These are phyloP conservation scores for Tieghemostelium lacteum DNA, from an alignment of 78 protist species.

Conservation along the genomic window DNA sequence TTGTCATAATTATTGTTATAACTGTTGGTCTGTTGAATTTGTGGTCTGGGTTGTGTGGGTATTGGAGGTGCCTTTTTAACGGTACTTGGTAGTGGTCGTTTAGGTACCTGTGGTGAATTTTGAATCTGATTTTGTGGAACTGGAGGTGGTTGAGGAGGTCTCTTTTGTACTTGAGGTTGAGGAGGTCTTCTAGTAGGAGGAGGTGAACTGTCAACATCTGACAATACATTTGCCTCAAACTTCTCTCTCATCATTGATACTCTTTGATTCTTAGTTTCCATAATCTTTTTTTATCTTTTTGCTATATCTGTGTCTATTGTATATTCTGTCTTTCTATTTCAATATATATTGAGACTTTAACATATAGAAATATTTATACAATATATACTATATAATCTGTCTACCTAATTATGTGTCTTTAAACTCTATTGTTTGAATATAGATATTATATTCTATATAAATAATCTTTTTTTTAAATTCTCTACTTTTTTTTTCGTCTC, in stretches of 20 bases:
- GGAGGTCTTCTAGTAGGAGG: slow-evolving; percentile 58
- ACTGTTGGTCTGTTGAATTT: neutral
- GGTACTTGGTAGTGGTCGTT: slow-evolving; percentile 53
- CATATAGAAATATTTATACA: no score
- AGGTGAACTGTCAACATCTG: slow-evolving; percentile 54
- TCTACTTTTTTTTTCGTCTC: no score
- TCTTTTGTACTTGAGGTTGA: slow-evolving; percentile 26
- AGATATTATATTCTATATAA: no score
- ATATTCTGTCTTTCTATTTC: no score
- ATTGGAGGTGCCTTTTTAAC: slow-evolving; percentile 63
- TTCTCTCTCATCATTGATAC: slow-evolving; percentile 77
- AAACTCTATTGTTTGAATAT: no score
- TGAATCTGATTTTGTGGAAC: neutral
- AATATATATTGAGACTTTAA: no score
- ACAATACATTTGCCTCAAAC: slow-evolving; percentile 58
- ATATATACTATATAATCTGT: no score
- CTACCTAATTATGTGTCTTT: no score
- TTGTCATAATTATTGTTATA: neutral
- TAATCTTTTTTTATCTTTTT: slow-evolving; percentile 11
- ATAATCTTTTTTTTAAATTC: no score
- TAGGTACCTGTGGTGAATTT: slow-evolving; percentile 17
- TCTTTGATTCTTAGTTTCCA: slow-evolving; percentile 58
- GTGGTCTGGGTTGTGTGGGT: slow-evolving; percentile 72
- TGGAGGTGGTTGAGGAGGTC: neutral
- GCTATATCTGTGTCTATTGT: neutral